A percentile compares a stretch with the other conserved stretches of the same genome.
Conservation (phyloP, 2,329 filamentous ascomycete genomes). For the Penicillium sp. region DNA sequence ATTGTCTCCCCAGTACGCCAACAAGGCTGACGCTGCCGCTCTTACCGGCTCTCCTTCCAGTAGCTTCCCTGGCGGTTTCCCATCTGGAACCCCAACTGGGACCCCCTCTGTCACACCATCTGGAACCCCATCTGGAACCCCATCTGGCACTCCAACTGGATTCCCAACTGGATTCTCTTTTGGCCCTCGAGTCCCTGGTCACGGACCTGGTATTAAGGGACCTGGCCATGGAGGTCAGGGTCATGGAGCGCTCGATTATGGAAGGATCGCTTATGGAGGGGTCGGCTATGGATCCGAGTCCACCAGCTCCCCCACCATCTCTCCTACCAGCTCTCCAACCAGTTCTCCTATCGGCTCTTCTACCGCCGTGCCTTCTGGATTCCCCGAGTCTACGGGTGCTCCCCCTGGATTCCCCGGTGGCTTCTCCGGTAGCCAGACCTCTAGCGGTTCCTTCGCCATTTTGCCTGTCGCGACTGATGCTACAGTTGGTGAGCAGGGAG, state of each 20-base stretch:
- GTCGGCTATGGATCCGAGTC: too few species aligned
- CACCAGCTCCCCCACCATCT: not conserved
- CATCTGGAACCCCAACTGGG: not conserved
- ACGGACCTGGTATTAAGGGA: not conserved
- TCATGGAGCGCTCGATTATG: not conserved
- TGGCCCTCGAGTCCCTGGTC: not conserved
- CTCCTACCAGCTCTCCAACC: not conserved
- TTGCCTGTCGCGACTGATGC: conserved; percentile 6
- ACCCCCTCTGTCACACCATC: not conserved
- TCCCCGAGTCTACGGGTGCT: conserved; percentile 7
- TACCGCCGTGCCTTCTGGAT: conserved; percentile 1
- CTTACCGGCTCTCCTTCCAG: conserved; percentile 6
- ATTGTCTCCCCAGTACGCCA: conserved; percentile 2
- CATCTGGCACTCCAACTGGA: not conserved
- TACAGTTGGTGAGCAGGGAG: not conserved
- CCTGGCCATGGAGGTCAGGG: not conserved
- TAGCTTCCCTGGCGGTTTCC: not conserved
- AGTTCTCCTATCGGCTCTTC: not conserved
- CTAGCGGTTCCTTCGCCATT: not conserved
- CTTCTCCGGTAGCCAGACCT: not conserved
- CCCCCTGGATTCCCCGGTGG: not conserved
- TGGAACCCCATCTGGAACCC: not conserved
- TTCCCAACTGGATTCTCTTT: not conserved
- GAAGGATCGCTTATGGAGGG: too few species aligned
- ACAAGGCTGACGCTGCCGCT: conserved; percentile 7